Evolutionary conservation across 2,329 filamentous ascomycete species (phyloP), one percentile per base, ranked within the genome.

Genomic region (Penicillium fuscoglaucum): DNA sequence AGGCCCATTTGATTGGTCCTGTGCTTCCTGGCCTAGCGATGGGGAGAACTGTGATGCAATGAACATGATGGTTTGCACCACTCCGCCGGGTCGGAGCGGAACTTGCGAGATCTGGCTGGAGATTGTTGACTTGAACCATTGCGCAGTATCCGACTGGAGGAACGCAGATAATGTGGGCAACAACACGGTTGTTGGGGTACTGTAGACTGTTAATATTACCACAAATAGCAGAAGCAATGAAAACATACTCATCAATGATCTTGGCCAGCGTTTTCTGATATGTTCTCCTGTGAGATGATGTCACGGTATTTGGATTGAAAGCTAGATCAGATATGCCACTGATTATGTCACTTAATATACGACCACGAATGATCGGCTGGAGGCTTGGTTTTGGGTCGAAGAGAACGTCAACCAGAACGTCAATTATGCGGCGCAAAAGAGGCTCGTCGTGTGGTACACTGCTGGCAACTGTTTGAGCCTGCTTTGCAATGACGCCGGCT

Each of bases 61-160:
- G 52, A 79, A 79, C 39, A 76, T 62, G 39, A 79, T 74, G 1
- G 72, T 78, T 57, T 79, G 76, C 24, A 77, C 55, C 19, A 79
- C 74, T 2, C 77, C 77, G 56, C 75, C 72, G 2, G 68, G 59
- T 1, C 77, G 76, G 40, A 79, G 61, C 17, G 77, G 76, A 2
- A 78, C 58, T 10, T 63, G 69, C 7, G 77, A 76, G n/a, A 78
- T 63, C 17, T 73, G 69, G 13, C 65, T 63, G 5, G 76, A 75
- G 6, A 78, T 66, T 12, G 65, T 60, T 12, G 66, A 62, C 52
- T 75, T 78, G 52, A 78, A 77, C 76, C 76, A 78, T 28, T 67
- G 50, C 4, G 67, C 60, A 26, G 73, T 69, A 39, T 74, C 72
- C 29, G 71, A 63, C 51, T 74, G 72, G 17, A 78, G 68, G 51